Evolutionary conservation across 768 basidiomycete species (phyloP), one percentile per base, ranked within the genome.

Genomic region (Mrakia gelida): DNA sequence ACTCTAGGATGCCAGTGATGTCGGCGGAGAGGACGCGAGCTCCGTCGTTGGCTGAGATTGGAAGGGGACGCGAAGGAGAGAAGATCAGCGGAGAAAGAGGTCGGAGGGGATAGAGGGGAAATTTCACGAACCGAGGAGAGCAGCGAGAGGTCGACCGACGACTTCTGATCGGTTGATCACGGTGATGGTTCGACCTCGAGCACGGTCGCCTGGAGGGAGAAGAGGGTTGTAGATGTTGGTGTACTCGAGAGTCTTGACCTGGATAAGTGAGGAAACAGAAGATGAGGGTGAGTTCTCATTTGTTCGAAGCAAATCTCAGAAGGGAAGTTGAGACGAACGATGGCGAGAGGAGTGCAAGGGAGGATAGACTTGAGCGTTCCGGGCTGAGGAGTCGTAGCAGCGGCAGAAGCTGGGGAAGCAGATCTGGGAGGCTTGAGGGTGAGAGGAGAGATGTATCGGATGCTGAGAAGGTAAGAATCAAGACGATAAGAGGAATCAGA

Each of bases 91-190:
- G 16, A 11, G 30, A 10, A n/a, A 30, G 38, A 32, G 32, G 45
- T 10, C 45, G 11, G 49, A 52, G 34, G 21, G 34, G 26, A 52
- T 3, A 16, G 11, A 23, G 30, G 32, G 34, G 65, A 26, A 68
- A 21, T 11, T 7, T 15, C 5, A 59, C 52, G 16, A 10, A 73
- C 73, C 73, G 34, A 98, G 88, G 67, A 99, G 86, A 6, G 97
- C 97, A 0, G 95, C 96, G n/a, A 98, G 87, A 18, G 96, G 97
- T 79, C 97, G 88, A 26, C 97, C 97, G 23, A 99, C 97, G 52
- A 99, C 97, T 84, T 99, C 97, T 56, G 93, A 95, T 80, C 94
- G 88, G 85, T 99, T 99, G 81, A 99, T 93, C 34, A 99, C 92
- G 3, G 95, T 94, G 80, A 99, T 86, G 6, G 91, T 95, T 84